Base-by-base conservation (phyloP, 2,329 filamentous ascomycete species). In the Ceratocystis variospora region DNA sequence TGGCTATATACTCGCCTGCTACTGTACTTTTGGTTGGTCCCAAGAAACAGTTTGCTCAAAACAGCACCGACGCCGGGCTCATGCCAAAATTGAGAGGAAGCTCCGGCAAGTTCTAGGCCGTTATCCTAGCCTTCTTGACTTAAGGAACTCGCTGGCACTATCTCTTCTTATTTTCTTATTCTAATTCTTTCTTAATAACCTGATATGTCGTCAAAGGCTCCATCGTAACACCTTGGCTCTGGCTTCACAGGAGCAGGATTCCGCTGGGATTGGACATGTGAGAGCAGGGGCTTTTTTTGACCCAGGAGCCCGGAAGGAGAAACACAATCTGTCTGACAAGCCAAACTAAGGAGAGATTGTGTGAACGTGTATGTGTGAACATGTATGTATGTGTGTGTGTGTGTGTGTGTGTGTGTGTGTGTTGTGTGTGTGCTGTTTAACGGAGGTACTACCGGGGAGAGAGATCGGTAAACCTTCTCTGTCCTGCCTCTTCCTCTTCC, bases 231-330 rank as follows among this genome's bases (percentile, higher is more conserved):
- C n/a, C 50, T 55, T 57, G 22, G 48, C 25, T 15, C 19, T 53
- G 53, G 53, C 6, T 57, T 28, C 28, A 57, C 28, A 57, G 53
- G 53, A 57, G 53, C 28, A 57, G 53, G 53, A 57, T 57, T 57
- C 53, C 53, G 53, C 53, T 57, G 53, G 53, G 53, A 57, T 57
- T 28, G 53, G 53, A 33, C 28, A 57, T 57, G 53, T 57, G 53
- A 57, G 53, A 57, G 53, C 53, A 57, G 53, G 53, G 53, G 22
- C 28, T 57, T 57, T 57, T 57, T 33, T 57, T 7, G 53, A 57
- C 53, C 53, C 53, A 57, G 53, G 53, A 57, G 53, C 53, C 53
- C 53, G 53, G 53, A 33, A 57, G 53, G 28, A 57, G 53, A 57
- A 57, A 57, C 53, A 28, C 53, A 57, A 31, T 57, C 31, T 57